Evolutionary conservation across 2,329 filamentous ascomycete species (phyloP).

Genomic region (Diaporthe longicolla): DNA sequence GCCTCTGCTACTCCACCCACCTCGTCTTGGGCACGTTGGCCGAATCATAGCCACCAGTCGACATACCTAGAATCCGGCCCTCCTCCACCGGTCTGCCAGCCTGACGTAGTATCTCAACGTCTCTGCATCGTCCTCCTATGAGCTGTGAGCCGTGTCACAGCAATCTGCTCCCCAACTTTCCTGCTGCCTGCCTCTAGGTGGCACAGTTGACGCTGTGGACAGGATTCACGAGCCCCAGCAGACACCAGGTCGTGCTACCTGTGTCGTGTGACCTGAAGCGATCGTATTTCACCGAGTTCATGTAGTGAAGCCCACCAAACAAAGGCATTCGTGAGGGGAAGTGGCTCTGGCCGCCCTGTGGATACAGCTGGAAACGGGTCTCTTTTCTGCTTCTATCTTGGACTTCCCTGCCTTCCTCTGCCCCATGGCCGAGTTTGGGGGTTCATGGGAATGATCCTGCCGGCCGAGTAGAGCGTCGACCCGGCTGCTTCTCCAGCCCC

Average conservation of each 20-base stretch:
- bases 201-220: conserved; percentile 25
- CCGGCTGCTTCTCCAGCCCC: not conserved
- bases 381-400: not conserved
- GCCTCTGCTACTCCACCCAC: not conserved
- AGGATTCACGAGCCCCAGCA: conserved; percentile 25
- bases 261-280: conserved; percentile 7
- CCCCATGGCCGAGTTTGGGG: not conserved
- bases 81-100: not conserved
- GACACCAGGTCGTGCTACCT: conserved; percentile 22
- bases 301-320: conserved; percentile 18
- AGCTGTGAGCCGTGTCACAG: conserved; percentile 2
- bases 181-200: conserved; percentile 17
- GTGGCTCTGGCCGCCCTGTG: not conserved
- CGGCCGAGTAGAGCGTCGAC: not conserved
- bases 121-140: conserved; percentile 19
- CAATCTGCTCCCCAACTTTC: conserved; percentile 8
- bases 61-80: not conserved
- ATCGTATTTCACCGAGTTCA: conserved; percentile 9
- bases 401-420: not conserved
- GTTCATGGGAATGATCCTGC: not conserved
- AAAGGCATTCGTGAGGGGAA: not conserved
- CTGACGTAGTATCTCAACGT: conserved; percentile 32
- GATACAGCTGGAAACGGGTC: not conserved
- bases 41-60: not conserved
- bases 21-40: conserved; percentile 1